Percentiles rank a stretch among this genome's conserved stretches.
Conservation (phyloP, 176 grass and related monocot species). For the Hsuehochloa calcarea region DNA sequence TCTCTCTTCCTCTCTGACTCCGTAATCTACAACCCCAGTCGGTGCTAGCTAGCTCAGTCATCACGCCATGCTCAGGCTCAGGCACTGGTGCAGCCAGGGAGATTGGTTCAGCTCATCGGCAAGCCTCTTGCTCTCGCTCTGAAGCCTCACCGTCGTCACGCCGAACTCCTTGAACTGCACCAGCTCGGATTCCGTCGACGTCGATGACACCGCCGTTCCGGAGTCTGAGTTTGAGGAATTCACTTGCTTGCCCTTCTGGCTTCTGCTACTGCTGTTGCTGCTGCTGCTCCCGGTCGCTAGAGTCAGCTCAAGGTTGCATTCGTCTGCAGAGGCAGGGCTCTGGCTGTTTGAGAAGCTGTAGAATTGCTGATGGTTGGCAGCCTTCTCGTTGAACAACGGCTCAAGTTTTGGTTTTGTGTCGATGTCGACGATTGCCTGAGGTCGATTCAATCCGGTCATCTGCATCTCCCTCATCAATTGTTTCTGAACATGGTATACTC, state of each 20-base stretch:
- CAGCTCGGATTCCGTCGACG: slow-evolving; percentile 45
- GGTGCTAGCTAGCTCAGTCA: not conserved
- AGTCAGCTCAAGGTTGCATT: slow-evolving; percentile 56
- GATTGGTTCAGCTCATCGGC: not conserved
- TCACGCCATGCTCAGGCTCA: slow-evolving; percentile 35
- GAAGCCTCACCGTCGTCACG: not conserved
- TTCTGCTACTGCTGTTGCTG: not conserved
- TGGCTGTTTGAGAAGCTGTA: slow-evolving; percentile 7
- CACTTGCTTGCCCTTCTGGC: slow-evolving; percentile 26
- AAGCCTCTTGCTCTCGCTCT: not conserved
- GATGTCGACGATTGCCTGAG: not conserved
- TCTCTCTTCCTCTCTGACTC: not conserved
- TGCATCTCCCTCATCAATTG: slow-evolving; percentile 44
- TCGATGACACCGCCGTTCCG: slow-evolving; percentile 47
- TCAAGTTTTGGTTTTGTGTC: not conserved
- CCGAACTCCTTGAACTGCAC: slow-evolving; percentile 7
- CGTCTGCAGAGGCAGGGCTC: slow-evolving; percentile 9
- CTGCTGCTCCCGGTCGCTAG: slow-evolving; percentile 51
- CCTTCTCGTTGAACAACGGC: not conserved
- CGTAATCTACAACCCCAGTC: slow-evolving; percentile 16
- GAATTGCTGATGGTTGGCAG: not conserved
- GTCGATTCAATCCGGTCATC: not conserved
- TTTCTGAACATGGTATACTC: slow-evolving; percentile 59
- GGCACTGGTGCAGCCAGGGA: slow-evolving; percentile 35
- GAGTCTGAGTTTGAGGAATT: slow-evolving; percentile 50